Evolutionary conservation across 2,329 filamentous ascomycete species (phyloP), one percentile per base, ranked within the genome.

Genomic region (Fusarium avenaceum): DNA sequence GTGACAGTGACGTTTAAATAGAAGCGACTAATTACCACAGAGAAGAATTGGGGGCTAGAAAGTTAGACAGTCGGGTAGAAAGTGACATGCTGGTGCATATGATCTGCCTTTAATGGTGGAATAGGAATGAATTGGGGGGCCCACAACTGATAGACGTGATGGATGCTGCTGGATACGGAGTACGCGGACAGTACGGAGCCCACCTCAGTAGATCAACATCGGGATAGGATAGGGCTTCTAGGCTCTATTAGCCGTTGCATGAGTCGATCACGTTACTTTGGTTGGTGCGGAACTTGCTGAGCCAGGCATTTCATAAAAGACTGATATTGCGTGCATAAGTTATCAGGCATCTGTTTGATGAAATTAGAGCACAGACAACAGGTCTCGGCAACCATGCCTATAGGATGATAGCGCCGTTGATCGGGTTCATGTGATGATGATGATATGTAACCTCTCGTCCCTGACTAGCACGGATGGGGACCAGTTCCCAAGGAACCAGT

Each of bases 381-480:
- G 38, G 30, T 20, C 40, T 69, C 54, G 63, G 55, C 54, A 46
- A 65, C 67, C 50, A 56, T 67, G 45, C 67, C 67, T 30, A 54
- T 54, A 65, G 14, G 10, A 60, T 22, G 38, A 49, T 61, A 54
- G 59, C 43, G 57, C 20, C 15, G 26, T 39, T 39, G 57, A 56
- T 63, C 49, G 49, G 49, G 57, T 57, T 63, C 59, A 63, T 63
- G 59, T 63, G 59, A 63, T 63, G 58, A 61, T 62, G 43, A 63
- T 63, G 47, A 46, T 44, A 47, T 61, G 57, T 57, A 47, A 57
- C 38, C 20, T 63, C 20, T 48, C 20, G 63, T 66, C 63, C 63
- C 63, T 66, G 63, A 66, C 63, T 66, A 66, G 63, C 32, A 57
- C 63, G 38, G 32, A 63, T 63, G 39, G 11, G 57, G 57, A 63